Base-by-base conservation (phyloP, 2,329 filamentous ascomycete species). In the Colletotrichum sp. region DNA sequence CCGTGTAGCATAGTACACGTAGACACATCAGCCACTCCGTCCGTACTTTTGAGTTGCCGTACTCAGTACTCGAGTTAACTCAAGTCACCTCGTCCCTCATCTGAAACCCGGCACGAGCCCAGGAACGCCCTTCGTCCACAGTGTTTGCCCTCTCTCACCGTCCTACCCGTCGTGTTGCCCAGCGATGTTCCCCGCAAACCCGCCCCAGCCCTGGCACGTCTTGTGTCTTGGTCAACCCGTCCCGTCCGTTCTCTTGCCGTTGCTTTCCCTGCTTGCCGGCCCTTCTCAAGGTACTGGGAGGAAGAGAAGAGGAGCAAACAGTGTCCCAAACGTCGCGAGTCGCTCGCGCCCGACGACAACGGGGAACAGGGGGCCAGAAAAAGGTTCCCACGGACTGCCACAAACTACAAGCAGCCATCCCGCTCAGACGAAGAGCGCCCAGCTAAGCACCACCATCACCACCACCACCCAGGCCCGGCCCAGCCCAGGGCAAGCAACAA, bases 181-280 rank as follows among this genome's bases (percentile, higher is more conserved):
- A 73, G 57, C 57, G 70, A 64, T 76, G 64, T 73, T 73, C 73
- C 73, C 73, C 73, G 73, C 70, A 73, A 68, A 68, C 16, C 18
- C n/a, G 32, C 32, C 28, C 64, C 28, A 26, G 57, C 70, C 26
- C 16, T 60, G 57, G 73, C 34, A 68, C 73, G 28, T 64, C 57
- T 73, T 30, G 21, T 76, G 44, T 72, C 44, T 63, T 68, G 64
- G 39, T 71, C 18, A 28, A 30, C 13, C 49, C 24, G 28, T 49
- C 8, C 49, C 24, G 28, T 49, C 24, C 68, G 62, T 36, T 68
- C 63, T 49, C 9, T 26, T 64, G 18, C 59, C 16, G 3, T 57
- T 49, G 70, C 21, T 32, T 60, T 63, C 62, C 21, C 34, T 34
- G n/a, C 36, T n/a, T 15, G 28, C 44, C 44, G 18, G 44, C 44